Percentiles rank a stretch among this genome's conserved stretches.
Conservation (phyloP, 1,284 basidiomycete species). For the Leccinum pachyderme region DNA sequence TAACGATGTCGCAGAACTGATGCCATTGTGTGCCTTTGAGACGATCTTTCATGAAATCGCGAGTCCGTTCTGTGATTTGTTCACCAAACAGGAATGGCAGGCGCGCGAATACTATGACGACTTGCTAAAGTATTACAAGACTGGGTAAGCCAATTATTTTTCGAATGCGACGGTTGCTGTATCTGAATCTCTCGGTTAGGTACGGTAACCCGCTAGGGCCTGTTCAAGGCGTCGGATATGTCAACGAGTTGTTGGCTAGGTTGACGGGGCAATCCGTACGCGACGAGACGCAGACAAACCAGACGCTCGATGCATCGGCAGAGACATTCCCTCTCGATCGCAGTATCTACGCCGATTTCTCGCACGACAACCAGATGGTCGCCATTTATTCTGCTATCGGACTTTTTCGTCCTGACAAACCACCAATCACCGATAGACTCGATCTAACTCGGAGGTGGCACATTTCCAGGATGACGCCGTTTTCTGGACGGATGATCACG, state of each 20-base stretch:
- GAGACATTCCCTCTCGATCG: slow-evolving; percentile 72
- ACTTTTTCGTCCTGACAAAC: slow-evolving; percentile 49
- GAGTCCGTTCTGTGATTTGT: slow-evolving; percentile 74
- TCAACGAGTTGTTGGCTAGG: slow-evolving; percentile 85
- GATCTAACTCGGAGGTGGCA: slow-evolving; percentile 53
- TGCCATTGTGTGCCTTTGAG: slow-evolving; percentile 80
- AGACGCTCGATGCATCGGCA: slow-evolving; percentile 66
- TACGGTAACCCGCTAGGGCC: slow-evolving; percentile 66
- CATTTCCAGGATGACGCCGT: slow-evolving; percentile 60
- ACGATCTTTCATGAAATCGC: slow-evolving; percentile 52
- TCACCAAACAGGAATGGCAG: slow-evolving; percentile 56
- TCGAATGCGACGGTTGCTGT: neutral
- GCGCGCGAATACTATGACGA: slow-evolving; percentile 71
- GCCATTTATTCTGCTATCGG: slow-evolving; percentile 75
- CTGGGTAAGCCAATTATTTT: slow-evolving; percentile 44
- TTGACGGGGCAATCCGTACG: slow-evolving; percentile 60
- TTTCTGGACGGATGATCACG: slow-evolving; percentile 60
- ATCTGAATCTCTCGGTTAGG: slow-evolving; percentile 33
- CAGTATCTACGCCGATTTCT: slow-evolving; percentile 73
- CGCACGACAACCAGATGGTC: slow-evolving; percentile 81
- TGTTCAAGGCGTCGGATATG: slow-evolving; percentile 79
- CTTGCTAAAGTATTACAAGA: slow-evolving; percentile 75
- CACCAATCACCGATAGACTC: slow-evolving; percentile 43
- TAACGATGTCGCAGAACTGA: slow-evolving; percentile 59
- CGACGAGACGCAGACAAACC: slow-evolving; percentile 77